These are phyloP conservation scores for Yamadazyma scolyti DNA, from an alignment of 805 yeast species.

Conservation along the genomic window DNA sequence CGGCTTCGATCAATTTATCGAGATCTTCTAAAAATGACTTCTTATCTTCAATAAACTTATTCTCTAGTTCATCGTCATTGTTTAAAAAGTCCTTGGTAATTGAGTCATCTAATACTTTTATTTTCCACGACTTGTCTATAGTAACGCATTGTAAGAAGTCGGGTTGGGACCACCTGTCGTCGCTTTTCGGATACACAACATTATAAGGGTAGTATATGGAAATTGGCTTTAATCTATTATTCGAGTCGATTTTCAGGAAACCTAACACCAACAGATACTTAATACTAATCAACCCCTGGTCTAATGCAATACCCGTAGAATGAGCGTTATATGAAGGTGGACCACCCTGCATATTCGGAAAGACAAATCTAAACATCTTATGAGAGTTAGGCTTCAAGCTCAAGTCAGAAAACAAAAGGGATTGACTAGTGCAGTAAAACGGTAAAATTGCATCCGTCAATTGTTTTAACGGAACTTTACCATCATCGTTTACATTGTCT, in stretches of 20 bases:
- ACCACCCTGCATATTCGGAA: conserved; percentile 19
- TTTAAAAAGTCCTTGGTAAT: conserved; percentile 1
- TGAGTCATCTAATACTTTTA: conserved; percentile 2
- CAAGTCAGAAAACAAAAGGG: conserved; percentile 33
- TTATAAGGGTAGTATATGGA: conserved; percentile 35
- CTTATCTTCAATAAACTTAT: conserved; percentile 1
- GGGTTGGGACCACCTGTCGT: conserved; percentile 25
- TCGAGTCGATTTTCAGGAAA: conserved; percentile 15
- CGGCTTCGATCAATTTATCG: conserved; percentile 27
- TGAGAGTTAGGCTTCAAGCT: conserved; percentile 14
- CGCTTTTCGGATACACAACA: conserved; percentile 20
- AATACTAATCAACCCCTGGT: conserved; percentile 36
- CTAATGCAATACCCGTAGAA: conserved; percentile 38
- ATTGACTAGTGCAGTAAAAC: conserved; percentile 38
- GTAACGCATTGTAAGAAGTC: conserved; percentile 22
- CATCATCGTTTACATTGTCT: conserved; percentile 8
- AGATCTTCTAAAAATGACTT: conserved; percentile 27
- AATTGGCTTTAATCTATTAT: conserved; percentile 9
- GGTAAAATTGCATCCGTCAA: conserved; percentile 32
- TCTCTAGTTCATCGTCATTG: conserved; percentile 2
- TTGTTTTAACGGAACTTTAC: conserved; percentile 17
- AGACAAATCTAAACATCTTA: conserved; percentile 18
- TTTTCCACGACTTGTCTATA: conserved; percentile 27
- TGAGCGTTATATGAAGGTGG: conserved; percentile 41
- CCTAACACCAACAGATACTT: conserved; percentile 35